Evolutionary conservation across 352 stramenopile species (phyloP), one percentile per base, ranked within the genome.

Genomic region (Plasmopara muralis): DNA sequence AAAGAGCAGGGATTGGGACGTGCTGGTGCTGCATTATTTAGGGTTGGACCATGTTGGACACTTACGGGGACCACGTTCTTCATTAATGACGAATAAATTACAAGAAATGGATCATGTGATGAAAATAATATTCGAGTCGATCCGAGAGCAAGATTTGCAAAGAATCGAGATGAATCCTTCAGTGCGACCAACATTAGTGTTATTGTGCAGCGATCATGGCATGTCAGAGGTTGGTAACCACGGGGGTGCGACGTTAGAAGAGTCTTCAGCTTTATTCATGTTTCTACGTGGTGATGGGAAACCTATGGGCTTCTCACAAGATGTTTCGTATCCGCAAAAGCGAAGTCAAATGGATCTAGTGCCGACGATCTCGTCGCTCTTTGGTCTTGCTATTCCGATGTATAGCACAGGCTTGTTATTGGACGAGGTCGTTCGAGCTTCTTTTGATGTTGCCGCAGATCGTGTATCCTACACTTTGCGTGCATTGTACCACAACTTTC

Each of bases 211-310:
- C 31, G 85, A 95, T 55, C 85, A 95, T 50, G 85, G 83, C 16
- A 95, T 95, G 85, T 93, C 85, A 6, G 84, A 95, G 53, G 73
- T 85, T 18, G 85, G 85, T 5, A 95, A 94, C 37, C 85, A 95
- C 46, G 85, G 85, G 6, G 85, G 85, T 13, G 82, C 85, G 4
- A 93, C 84, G 0, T 49, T 92, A 0, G 84, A 93, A 49, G 85
- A 95, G 43, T 84, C 84, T 0, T 93, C 82, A 1, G 84, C 85
- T 2, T 54, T 95, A 8, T 56, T 95, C 45, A 66, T 90, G 53
- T 94, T 95, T 54, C 56, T 90, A 20, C 66, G 65, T 20, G 72
- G 74, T 13, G 68, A 85, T 33, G 68, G 68, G 12, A 45, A 65
- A 40, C 49, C 56, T 0, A 62, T 73, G 33, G 20, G 30, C 15